Evolutionary conservation across 768 basidiomycete species (phyloP).

Genomic region (Mycena leptocephala): DNA sequence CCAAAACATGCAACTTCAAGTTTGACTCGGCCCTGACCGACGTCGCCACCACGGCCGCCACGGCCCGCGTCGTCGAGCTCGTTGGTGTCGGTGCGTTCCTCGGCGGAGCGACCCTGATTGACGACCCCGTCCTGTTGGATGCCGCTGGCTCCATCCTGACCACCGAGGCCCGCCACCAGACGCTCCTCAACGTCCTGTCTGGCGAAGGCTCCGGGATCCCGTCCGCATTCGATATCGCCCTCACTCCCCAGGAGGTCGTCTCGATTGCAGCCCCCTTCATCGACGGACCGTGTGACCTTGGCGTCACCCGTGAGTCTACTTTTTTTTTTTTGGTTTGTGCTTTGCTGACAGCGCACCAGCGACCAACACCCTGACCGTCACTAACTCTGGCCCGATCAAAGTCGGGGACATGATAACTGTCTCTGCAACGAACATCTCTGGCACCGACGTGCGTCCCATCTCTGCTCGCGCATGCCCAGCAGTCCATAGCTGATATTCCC

Average conservation of each 20-base stretch:
- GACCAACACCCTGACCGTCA: constrained; percentile 74
- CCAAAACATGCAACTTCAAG: constrained; percentile 79
- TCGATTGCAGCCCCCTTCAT: constrained; percentile 80
- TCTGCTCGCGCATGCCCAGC: background rate
- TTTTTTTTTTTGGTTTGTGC: background rate
- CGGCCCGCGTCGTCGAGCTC: constrained; percentile 83
- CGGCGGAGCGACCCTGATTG: constrained; percentile 78
- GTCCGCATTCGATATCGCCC: constrained; percentile 78
- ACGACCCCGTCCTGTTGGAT: constrained; percentile 68
- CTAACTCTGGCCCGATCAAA: constrained; percentile 64
- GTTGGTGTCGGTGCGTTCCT: constrained; percentile 85
- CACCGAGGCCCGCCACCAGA: constrained; percentile 86
- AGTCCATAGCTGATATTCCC: background rate
- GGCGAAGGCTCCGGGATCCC: constrained; percentile 74
- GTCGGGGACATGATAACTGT: constrained; percentile 75
- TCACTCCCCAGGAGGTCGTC: constrained; percentile 79
- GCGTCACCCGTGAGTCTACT: constrained; percentile 63
- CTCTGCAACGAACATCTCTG: constrained; percentile 69
- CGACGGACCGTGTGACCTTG: constrained; percentile 73
- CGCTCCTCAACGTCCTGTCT: constrained; percentile 80
- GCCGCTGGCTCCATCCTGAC: constrained; percentile 82
- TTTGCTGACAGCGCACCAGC: constrained; percentile 50
- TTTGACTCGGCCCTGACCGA: constrained; percentile 75
- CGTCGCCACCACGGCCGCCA: constrained; percentile 78
- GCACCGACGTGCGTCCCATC: constrained; percentile 44